phyloP scores from a whole-genome alignment of 257 asterid genomes.

The Solanum appendiculatum region DNA sequence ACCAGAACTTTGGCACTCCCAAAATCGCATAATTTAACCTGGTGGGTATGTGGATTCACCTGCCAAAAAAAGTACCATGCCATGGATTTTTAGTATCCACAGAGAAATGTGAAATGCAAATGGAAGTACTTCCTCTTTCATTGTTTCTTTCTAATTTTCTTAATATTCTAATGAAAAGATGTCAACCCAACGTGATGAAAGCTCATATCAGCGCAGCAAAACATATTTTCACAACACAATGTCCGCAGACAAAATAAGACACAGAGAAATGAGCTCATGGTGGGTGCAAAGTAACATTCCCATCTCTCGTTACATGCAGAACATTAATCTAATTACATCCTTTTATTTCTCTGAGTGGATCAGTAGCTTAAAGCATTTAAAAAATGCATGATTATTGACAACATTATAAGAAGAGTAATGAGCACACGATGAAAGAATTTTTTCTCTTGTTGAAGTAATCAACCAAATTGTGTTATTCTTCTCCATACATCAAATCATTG shows the following conservation, averaged over 20 bases:
- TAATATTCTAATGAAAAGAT: neutral
- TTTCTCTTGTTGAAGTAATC: neutral
- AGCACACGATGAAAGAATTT: neutral
- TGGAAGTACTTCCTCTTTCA: neutral
- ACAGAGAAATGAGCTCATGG: neutral
- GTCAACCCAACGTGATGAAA: neutral
- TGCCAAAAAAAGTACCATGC: slow-evolving; percentile 11
- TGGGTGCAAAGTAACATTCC: neutral
- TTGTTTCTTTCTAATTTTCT: neutral
- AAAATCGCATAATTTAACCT: slow-evolving; percentile 46
- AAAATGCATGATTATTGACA: neutral
- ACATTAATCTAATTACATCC: neutral
- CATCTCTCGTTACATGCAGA: neutral
- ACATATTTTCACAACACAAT: neutral
- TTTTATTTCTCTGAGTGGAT: neutral
- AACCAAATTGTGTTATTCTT: neutral
- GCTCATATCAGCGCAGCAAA: neutral
- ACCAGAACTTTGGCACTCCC: slow-evolving; percentile 52
- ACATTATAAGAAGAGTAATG: neutral
- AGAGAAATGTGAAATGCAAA: neutral
- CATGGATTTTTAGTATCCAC: neutral
- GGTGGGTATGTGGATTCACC: slow-evolving; percentile 68
- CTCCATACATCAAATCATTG: neutral
- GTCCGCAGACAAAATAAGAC: neutral
- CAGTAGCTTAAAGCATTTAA: neutral